These are phyloP conservation scores for Butyriboletus loyo DNA, from an alignment of 768 basidiomycete genomes.

Conservation along the genomic window DNA sequence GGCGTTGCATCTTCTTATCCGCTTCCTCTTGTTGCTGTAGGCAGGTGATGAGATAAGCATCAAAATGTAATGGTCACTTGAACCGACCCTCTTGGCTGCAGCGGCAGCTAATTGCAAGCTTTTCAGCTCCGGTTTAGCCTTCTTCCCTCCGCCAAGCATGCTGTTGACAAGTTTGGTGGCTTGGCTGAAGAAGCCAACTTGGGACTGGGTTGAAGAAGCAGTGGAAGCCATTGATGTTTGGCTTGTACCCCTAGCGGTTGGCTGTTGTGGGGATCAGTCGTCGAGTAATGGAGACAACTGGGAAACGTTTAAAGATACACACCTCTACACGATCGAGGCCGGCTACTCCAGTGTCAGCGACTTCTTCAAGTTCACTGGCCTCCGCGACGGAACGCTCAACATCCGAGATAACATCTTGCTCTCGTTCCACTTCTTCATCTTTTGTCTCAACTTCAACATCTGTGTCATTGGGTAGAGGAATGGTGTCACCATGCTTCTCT, in stretches of 20 bases:
- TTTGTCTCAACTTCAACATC: conserved; percentile 11
- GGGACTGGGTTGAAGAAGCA: conserved; percentile 38
- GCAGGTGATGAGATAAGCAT: conserved; percentile 3
- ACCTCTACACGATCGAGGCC: conserved; percentile 45
- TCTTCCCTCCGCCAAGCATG: conserved; percentile 68
- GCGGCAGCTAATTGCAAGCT: conserved; percentile 78
- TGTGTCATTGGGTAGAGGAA: conserved; percentile 2
- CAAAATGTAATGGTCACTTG: background rate
- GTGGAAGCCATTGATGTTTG: conserved; percentile 54
- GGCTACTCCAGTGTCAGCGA: conserved; percentile 36
- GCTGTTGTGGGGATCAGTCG: conserved; percentile 15
- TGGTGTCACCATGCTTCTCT: conserved; percentile 5
- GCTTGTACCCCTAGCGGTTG: conserved; percentile 43
- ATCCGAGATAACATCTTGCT: conserved; percentile 27
- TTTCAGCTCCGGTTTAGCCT: conserved; percentile 73
- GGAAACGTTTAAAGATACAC: conserved; percentile 11
- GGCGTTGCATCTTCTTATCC: conserved; percentile 70
- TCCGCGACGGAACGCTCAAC: conserved; percentile 33
- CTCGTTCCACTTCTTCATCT: conserved; percentile 10
- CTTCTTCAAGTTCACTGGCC: conserved; percentile 37
- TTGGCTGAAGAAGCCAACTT: conserved; percentile 64
- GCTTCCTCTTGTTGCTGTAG: conserved; percentile 84
- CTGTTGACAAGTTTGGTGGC: conserved; percentile 67
- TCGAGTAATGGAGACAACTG: background rate
- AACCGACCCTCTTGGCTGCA: conserved; percentile 82